These are phyloP conservation scores for Phytophthora sp. DNA, from an alignment of 352 stramenopile genomes.

Conservation along the genomic window DNA sequence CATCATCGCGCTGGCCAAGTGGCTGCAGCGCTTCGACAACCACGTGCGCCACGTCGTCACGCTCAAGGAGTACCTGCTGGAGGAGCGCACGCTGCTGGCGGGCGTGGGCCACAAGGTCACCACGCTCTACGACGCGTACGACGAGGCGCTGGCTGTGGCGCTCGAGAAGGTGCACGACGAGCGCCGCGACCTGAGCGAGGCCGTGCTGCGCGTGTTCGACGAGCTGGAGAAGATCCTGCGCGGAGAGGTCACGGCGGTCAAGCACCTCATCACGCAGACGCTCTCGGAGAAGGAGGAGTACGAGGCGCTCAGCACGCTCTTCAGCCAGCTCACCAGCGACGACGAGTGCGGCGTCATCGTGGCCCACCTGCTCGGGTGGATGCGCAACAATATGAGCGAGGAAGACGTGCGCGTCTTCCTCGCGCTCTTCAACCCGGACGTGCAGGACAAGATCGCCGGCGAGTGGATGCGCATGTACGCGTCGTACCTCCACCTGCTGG, in stretches of 20 bases:
- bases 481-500: conserved; percentile 63
- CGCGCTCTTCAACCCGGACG: conserved; percentile 52
- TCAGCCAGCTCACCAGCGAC: conserved; percentile 61
- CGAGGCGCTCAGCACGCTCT: conserved; percentile 63
- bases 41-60: conserved; percentile 61
- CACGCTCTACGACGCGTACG: conserved; percentile 67
- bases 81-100: conserved; percentile 63
- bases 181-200: conserved; percentile 44
- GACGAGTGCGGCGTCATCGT: conserved; percentile 58
- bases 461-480: conserved; percentile 79
- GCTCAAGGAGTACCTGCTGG: conserved; percentile 72
- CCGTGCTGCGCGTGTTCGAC: conserved; percentile 51
- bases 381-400: conserved; percentile 61
- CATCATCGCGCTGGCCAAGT: conserved; percentile 63
- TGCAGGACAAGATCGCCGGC: conserved; percentile 61
- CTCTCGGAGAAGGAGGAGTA: conserved; percentile 64
- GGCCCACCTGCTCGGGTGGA: conserved; percentile 72
- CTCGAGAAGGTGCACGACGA: conserved; percentile 63
- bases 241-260: conserved; percentile 59
- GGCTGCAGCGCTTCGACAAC: conserved; percentile 67
- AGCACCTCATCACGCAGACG: conserved; percentile 57
- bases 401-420: conserved; percentile 59
- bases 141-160: conserved; percentile 48
- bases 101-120: conserved; percentile 66
- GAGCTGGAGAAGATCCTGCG: conserved; percentile 61